phyloP scores from a whole-genome alignment of 352 stramenopile genomes.

The Pythium utonaiense region DNA sequence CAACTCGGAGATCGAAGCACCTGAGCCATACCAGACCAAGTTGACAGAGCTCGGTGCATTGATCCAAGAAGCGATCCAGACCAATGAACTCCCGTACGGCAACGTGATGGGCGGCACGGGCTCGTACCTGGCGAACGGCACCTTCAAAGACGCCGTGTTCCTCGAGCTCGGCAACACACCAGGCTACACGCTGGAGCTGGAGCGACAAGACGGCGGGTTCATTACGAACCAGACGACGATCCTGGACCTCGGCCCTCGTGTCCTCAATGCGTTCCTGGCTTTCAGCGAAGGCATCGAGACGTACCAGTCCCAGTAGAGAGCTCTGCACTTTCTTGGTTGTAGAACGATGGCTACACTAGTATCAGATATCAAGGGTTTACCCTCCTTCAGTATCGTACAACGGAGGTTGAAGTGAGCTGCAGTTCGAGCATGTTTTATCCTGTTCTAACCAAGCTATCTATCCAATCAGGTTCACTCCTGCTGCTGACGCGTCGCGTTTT shows the following conservation, averaged over 20 bases:
- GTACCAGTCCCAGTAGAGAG: too few species aligned
- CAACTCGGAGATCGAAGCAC: conserved; percentile 17
- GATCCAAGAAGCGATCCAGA: conserved; percentile 12
- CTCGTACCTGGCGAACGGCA: conserved; percentile 18
- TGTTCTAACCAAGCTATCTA: background rate
- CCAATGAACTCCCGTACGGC: conserved; percentile 7
- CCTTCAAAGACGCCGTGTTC: conserved; percentile 23
- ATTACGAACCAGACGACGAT: conserved; percentile 19
- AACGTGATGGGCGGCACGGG: conserved; percentile 19
- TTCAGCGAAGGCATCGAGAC: conserved; percentile 17
- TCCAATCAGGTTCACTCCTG: background rate
- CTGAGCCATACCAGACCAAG: conserved; percentile 23
- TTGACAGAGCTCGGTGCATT: conserved; percentile 16
- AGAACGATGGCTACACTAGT: too few species aligned
- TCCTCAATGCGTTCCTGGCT: conserved; percentile 18
- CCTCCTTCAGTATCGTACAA: background rate
- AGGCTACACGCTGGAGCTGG: conserved; percentile 22
- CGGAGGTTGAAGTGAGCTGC: background rate
- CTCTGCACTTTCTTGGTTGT: too few species aligned
- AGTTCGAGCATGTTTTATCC: background rate
- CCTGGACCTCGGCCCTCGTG: conserved; percentile 19
- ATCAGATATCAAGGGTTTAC: too few species aligned
- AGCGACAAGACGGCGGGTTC: conserved; percentile 11
- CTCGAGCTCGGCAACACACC: conserved; percentile 12
- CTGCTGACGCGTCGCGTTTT: background rate